These are phyloP conservation scores for Trebouxia sp. DNA, from an alignment of 139 green algal genomes.

Conservation along the genomic window DNA sequence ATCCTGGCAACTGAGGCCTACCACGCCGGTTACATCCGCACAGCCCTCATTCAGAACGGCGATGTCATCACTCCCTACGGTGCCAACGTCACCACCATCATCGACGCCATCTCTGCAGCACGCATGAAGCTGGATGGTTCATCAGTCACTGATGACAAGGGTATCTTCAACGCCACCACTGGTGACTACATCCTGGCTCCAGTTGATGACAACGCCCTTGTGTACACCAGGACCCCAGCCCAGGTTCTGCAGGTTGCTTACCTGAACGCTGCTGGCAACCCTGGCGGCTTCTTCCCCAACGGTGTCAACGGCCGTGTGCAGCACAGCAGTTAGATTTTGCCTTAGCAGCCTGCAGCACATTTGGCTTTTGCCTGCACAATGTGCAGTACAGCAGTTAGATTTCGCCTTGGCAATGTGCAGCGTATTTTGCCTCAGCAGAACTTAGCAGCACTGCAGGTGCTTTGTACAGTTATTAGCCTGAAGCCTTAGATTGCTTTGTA, in stretches of 20 bases:
- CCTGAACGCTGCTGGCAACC: background rate
- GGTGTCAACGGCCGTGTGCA: constrained; percentile 11
- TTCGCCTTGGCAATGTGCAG: no score
- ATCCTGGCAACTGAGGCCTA: constrained; percentile 26
- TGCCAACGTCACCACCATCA: constrained; percentile 15
- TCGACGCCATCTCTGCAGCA: background rate
- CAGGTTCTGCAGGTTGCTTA: constrained; percentile 6
- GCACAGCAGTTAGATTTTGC: background rate
- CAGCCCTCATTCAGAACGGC: constrained; percentile 10
- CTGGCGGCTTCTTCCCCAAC: constrained; percentile 14
- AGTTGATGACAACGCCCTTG: constrained; percentile 3
- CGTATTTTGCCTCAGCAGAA: no score
- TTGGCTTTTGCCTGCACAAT: no score
- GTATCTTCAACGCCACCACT: constrained; percentile 13
- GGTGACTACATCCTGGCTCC: constrained; percentile 3
- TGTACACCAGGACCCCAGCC: background rate
- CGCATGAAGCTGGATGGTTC: background rate
- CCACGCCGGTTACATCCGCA: constrained; percentile 28
- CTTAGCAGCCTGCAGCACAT: no score
- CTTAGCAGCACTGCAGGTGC: no score
- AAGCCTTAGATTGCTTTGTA: no score
- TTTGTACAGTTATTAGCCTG: no score
- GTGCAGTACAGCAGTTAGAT: background rate
- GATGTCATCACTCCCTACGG: constrained; percentile 21
- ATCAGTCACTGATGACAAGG: background rate